Conservation (phyloP, 768 basidiomycete species). For the Suillus spraguei region DNA sequence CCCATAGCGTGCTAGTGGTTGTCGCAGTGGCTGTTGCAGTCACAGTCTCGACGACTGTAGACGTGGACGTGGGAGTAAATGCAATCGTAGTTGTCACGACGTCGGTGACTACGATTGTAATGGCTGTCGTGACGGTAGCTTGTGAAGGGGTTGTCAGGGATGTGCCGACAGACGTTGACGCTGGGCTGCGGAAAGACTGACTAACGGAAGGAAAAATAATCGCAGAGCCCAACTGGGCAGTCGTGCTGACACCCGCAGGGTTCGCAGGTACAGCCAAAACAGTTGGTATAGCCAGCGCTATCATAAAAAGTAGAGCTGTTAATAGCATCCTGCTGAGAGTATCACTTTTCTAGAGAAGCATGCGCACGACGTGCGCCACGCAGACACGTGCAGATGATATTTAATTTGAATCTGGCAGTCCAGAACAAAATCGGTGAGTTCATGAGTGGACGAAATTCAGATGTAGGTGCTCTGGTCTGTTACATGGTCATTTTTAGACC, state of each 20-base stretch:
- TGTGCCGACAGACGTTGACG: neutral
- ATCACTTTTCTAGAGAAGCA: neutral
- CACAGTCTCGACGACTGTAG: constrained; percentile 14
- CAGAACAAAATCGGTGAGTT: neutral
- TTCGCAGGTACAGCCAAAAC: neutral
- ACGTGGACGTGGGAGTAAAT: constrained; percentile 6
- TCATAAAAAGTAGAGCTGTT: neutral
- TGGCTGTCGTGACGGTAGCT: neutral
- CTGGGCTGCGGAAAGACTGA: neutral
- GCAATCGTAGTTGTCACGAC: constrained; percentile 16
- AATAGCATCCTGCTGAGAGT: neutral
- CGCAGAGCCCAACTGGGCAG: neutral
- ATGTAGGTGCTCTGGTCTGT: too few species aligned
- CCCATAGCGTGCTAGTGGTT: constrained; percentile 17
- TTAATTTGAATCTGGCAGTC: neutral
- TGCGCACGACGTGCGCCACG: neutral
- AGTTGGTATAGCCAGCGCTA: neutral
- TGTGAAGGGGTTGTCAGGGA: neutral
- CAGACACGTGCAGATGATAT: neutral
- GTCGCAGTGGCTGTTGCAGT: constrained; percentile 9
- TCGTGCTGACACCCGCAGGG: neutral
- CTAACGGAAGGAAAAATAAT: neutral
- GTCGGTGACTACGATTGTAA: constrained; percentile 14
- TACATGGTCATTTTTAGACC: too few species aligned
- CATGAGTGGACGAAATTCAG: neutral